Evolutionary conservation across 768 basidiomycete species (phyloP), one percentile per base, ranked within the genome.

Genomic region (Inosperma sp.): DNA sequence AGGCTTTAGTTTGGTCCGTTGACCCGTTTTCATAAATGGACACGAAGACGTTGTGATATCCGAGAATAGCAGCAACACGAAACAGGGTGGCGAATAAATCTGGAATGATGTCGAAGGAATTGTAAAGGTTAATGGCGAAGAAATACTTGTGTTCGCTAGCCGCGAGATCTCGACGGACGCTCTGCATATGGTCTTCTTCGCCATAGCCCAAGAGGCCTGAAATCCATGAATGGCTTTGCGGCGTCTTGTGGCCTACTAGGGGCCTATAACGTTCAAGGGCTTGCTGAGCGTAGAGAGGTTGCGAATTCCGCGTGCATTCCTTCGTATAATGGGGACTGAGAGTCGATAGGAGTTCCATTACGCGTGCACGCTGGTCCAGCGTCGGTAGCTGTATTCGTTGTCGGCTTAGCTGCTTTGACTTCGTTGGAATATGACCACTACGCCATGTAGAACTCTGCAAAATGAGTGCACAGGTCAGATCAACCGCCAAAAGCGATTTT

Each of bases 1-100:
- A 80, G 0, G 95, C 94, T 68, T 98, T 98, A 16, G 96, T 98
- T 72, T 98, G 96, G 75, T 99, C 96, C 36, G 82, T 82, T n/a
- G 95, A 97, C 3, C 95, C 96, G 69, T 98, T 98, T 73, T 99
- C 96, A 76, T 98, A 98, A 58, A 98, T 96, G 44, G 93, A 95
- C 41, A 98, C 92, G 64, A 85, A 98, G 62, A 98, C 93, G 66
- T 99, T 99, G 68, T 96, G 93, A 71, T 91, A 97, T 5, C 96
- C 96, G 26, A 99, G 77, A 56, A 99, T 81, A 31, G 89, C 79
- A 0, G 93, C 84, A 31, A 94, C 84, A 50, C 93, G 83, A 76
- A 99, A 99, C 59, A 99, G 85, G 17, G 93, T 93, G 26, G 93
- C 85, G 67, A 98, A 97, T 29, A 98, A 79, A 70, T 99, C 96